These are phyloP conservation scores for Mycena venus DNA, from an alignment of 768 basidiomycete species.

Conservation along the genomic window DNA sequence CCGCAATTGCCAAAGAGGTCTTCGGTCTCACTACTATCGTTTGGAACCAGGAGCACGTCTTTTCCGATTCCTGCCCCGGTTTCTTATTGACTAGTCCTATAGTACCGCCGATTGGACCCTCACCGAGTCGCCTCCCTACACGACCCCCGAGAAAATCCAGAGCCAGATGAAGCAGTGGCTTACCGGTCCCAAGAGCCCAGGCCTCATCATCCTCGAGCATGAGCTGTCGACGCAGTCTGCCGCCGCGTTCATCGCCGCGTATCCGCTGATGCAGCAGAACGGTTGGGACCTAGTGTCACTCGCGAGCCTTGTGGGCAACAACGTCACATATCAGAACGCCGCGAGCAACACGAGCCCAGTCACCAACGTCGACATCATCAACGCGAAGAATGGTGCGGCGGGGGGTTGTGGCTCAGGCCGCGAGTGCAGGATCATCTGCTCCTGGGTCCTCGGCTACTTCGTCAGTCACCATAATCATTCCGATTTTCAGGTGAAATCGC, in stretches of 20 bases:
- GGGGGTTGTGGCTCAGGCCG: not conserved
- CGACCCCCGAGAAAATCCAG: constrained; percentile 51
- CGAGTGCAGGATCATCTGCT: not conserved
- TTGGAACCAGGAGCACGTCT: constrained; percentile 89
- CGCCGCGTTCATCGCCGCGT: constrained; percentile 74
- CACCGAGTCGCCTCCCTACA: constrained; percentile 27
- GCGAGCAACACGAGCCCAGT: constrained; percentile 50
- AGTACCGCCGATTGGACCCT: constrained; percentile 89
- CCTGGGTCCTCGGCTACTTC: not conserved
- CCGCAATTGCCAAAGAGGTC: constrained; percentile 84
- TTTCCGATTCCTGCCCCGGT: not conserved
- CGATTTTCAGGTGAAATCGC: too few species aligned
- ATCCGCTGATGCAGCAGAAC: constrained; percentile 71
- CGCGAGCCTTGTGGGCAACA: constrained; percentile 55
- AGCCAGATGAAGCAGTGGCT: constrained; percentile 69
- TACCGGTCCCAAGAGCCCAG: constrained; percentile 44
- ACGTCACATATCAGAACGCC: constrained; percentile 63
- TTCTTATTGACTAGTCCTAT: constrained; percentile 36
- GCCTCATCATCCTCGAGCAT: constrained; percentile 71
- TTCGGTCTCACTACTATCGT: constrained; percentile 87
- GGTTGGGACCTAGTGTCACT: constrained; percentile 81
- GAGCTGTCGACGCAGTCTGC: constrained; percentile 76
- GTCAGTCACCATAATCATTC: not conserved
- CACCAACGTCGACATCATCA: constrained; percentile 30
- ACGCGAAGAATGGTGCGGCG: constrained; percentile 2